Conservation (phyloP, 1,139 yeast species). For the Candida neerlandica region DNA sequence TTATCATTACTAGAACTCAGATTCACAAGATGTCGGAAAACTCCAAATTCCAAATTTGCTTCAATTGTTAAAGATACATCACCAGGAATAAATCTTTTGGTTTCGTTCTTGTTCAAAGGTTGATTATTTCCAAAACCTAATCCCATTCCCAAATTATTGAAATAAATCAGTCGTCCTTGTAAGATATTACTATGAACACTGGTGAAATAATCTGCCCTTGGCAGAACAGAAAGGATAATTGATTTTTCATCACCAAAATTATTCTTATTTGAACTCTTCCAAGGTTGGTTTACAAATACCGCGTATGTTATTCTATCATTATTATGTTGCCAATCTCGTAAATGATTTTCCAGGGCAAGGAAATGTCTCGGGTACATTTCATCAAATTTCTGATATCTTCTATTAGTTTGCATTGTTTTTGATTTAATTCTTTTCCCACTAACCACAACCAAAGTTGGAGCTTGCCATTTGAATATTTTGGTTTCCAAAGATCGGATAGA, state of each 20-base stretch:
- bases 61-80: conserved; percentile 81
- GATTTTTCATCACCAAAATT: conserved; percentile 67
- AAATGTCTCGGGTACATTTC: conserved; percentile 54
- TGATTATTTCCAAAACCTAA: conserved; percentile 77
- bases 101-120: conserved; percentile 52
- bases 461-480: conserved; percentile 86
- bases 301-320: conserved; percentile 57
- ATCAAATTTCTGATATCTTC: conserved; percentile 53
- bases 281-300: conserved; percentile 65
- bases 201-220: conserved; percentile 60
- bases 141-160: conserved; percentile 73
- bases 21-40: conserved; percentile 65
- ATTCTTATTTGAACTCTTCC: conserved; percentile 74
- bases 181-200: conserved; percentile 34
- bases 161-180: conserved; percentile 51
- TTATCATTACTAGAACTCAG: conserved; percentile 24
- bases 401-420: conserved; percentile 45
- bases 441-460: conserved; percentile 74
- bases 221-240: conserved; percentile 63
- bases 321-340: conserved; percentile 37
- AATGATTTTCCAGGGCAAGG: conserved; percentile 31
- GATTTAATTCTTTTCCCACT: conserved; percentile 58
- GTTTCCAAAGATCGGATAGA: conserved; percentile 85
- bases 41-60: conserved; percentile 75
- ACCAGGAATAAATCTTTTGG: conserved; percentile 52